Conservation (phyloP, 108 stramenopile genomes). For the Cyclotella cryptica region DNA sequence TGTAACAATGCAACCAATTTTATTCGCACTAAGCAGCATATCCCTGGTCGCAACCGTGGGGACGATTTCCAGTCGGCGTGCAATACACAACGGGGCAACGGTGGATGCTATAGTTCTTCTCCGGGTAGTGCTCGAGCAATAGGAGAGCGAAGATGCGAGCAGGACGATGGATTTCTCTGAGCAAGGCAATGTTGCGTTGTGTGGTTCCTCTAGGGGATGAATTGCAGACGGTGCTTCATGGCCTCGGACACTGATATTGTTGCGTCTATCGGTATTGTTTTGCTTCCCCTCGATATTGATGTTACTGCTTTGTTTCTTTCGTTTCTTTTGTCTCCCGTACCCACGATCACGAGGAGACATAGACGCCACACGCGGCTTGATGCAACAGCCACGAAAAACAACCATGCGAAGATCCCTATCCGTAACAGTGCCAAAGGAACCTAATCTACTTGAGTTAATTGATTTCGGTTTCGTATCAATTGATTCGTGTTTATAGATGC, state of each 20-base stretch:
- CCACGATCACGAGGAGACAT: not conserved
- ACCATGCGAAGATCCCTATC: constrained; percentile 10
- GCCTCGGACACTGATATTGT: not conserved
- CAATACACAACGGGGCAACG: constrained; percentile 25
- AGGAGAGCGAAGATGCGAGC: constrained; percentile 23
- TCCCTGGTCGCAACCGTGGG: constrained; percentile 23
- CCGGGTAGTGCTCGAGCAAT: constrained; percentile 9
- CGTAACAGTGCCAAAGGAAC: not conserved
- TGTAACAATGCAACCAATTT: not conserved
- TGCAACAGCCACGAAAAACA: constrained; percentile 23
- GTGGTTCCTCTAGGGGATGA: not conserved
- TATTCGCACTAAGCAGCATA: constrained; percentile 8
- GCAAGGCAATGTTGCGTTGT: constrained; percentile 16
- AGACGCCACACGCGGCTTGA: not conserved
- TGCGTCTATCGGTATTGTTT: not conserved
- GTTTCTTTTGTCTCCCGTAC: constrained; percentile 18
- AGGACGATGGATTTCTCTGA: constrained; percentile 32
- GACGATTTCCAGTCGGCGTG: constrained; percentile 17
- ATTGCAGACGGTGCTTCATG: not conserved
- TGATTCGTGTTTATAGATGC: not conserved
- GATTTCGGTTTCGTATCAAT: not conserved
- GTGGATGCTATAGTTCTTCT: constrained; percentile 27
- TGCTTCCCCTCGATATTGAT: not conserved
- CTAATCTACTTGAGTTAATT: not conserved
- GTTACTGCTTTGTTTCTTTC: not conserved